A percentile compares a stretch with the other conserved stretches of the same genome.
phyloP scores from a whole-genome alignment of 2,329 filamentous ascomycete species.

The Madurella fahalii region DNA sequence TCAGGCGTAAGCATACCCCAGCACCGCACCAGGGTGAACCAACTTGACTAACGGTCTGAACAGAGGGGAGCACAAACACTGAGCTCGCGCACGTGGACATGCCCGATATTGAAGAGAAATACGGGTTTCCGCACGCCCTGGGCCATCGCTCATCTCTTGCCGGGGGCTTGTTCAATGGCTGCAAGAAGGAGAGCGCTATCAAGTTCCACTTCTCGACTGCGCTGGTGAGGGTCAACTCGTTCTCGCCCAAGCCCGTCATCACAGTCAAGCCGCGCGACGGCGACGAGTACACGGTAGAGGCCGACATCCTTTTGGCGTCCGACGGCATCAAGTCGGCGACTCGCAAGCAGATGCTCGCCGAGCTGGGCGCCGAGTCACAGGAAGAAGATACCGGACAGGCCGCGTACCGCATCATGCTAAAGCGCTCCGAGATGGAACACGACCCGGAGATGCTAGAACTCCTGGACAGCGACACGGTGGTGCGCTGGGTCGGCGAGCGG shows the following conservation, averaged over 20 bases:
- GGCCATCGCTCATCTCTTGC: constrained; percentile 72
- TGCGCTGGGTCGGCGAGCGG: constrained; percentile 71
- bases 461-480: constrained; percentile 62
- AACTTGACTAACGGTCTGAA: not conserved
- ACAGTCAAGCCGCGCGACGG: constrained; percentile 54
- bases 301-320: constrained; percentile 49
- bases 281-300: constrained; percentile 50
- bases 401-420: constrained; percentile 74
- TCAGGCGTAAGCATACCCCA: constrained; percentile 49
- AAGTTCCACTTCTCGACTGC: constrained; percentile 63
- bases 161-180: constrained; percentile 65
- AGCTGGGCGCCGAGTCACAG: constrained; percentile 47
- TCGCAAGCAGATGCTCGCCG: constrained; percentile 51
- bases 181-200: constrained; percentile 57
- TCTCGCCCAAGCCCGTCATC: constrained; percentile 56
- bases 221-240: constrained; percentile 54
- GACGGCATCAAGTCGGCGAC: constrained; percentile 54
- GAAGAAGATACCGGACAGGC: constrained; percentile 70
- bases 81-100: constrained; percentile 70
- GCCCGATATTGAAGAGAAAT: constrained; percentile 61
- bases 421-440: constrained; percentile 59
- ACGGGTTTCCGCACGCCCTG: constrained; percentile 74
- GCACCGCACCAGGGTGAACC: not conserved
- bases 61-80: constrained; percentile 62
- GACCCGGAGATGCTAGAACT: constrained; percentile 66